Base-by-base conservation (phyloP, 192 early-diverging fungal genomes). In the Umbelopsis ramanniana region DNA sequence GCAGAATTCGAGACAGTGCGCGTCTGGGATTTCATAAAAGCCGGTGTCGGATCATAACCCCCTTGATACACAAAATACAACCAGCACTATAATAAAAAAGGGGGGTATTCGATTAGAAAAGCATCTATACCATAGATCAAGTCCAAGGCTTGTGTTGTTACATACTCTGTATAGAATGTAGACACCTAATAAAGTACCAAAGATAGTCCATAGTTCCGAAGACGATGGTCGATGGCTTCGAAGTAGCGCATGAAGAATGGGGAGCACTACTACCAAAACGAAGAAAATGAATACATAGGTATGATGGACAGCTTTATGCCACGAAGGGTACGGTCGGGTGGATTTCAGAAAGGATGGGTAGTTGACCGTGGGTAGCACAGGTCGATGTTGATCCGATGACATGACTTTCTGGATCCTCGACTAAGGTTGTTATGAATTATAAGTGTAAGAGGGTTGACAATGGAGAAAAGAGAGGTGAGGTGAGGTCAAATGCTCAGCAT, bases 11-110 rank as follows among this genome's bases (percentile, higher is more conserved):
- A 5, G 12, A 29, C 33, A 6, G 1, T 63, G 2, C 14, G 23
- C 2, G 26, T 26, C 17, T 17, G 33, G 15, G 15, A 35, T 26
- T 63, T 63, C 14, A 63, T 37, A 14, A 63, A 63, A 5, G 57
- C 57, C 26, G 57, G 57, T 14, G 29, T 29, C 1, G 57, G 33
- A 63, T 63, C 57, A 35, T 63, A 63, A 19, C 57, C 57, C 4
- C 57, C 57, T 19, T 63, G 57, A 17, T 63, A 63, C 57, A 63
- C 57, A 63, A 63, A 63, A 63, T 38, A 63, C 26, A 63, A 35
- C 57, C 57, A 63, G 23, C 24, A 22, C 57, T 63, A 21, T 15
- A 29, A 63, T 2, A 17, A 14, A 14, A 35, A 57, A 24, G 14
- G 4, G 11, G 23, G 4, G 22, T 14, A 29, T 57, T 29, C 21